Percentiles rank a stretch among this genome's conserved stretches.
phyloP scores from a whole-genome alignment of 148 eudicot genomes.

The Vaccinium myrtillus region DNA sequence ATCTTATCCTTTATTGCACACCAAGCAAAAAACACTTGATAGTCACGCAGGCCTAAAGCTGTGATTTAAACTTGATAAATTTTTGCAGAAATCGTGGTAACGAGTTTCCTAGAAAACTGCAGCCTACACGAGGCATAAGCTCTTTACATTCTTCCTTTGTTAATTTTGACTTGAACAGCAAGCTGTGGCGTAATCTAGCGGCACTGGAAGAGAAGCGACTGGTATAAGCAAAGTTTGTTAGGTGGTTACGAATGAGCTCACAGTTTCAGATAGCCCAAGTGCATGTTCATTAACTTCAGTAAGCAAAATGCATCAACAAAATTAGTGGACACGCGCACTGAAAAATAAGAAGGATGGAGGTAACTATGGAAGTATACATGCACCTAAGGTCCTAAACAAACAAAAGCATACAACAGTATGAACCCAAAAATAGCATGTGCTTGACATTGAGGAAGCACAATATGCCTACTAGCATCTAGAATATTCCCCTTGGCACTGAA shows the following conservation, averaged over 20 bases:
- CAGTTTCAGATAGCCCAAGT: neutral
- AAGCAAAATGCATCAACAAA: neutral
- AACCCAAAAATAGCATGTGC: neutral
- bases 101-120: neutral
- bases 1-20: too few species aligned
- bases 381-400: neutral
- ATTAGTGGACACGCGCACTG: too few species aligned
- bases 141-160: neutral
- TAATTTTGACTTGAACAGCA: neutral
- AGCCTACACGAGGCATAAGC: neutral
- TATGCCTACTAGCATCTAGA: neutral
- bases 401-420: neutral
- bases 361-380: neutral
- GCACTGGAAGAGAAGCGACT: neutral
- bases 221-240: neutral
- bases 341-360: neutral
- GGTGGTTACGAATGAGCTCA: neutral
- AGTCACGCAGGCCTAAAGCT: neutral
- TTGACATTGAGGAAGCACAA: slow-evolving; percentile 13
- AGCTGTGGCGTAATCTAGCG: neutral
- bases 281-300: neutral
- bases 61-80: neutral
- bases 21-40: neutral
- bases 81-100: neutral
- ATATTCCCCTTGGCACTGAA: neutral